Percentiles rank a stretch among this genome's conserved stretches.
These are phyloP conservation scores for Dothidotthia symphoricarpi DNA, from an alignment of 2,329 filamentous ascomycete genomes.

Conservation along the genomic window DNA sequence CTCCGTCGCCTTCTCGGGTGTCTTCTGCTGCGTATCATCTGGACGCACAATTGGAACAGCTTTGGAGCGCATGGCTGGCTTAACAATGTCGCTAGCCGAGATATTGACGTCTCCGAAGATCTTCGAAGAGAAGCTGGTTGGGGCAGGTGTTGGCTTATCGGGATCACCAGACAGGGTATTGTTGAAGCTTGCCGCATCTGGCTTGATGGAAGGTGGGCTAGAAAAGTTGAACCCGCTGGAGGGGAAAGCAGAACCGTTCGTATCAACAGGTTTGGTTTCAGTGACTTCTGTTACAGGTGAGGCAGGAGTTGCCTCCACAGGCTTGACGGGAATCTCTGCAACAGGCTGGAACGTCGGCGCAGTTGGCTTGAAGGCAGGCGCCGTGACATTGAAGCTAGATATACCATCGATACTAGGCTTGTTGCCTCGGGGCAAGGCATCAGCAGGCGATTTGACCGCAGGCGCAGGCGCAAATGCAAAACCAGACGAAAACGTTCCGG, in stretches of 20 bases:
- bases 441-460: conserved; percentile 44
- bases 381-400: conserved; percentile 63
- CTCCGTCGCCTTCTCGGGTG: conserved; percentile 48
- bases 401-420: conserved; percentile 32
- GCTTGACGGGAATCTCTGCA: conserved; percentile 34
- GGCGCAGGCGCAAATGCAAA: conserved; percentile 49
- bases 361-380: conserved; percentile 72
- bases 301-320: conserved; percentile 2
- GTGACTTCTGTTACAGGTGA: conserved; percentile 12
- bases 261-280: conserved; percentile 13
- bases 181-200: conserved; percentile 73
- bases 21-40: conserved; percentile 40
- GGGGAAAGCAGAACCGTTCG: conserved; percentile 14
- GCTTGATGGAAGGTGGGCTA: conserved; percentile 39
- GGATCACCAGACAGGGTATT: conserved; percentile 21
- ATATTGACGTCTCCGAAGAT: conserved; percentile 50
- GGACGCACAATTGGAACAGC: conserved; percentile 78
- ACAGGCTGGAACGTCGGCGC: conserved; percentile 49
- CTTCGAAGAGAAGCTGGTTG: conserved; percentile 34
- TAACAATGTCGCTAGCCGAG: conserved; percentile 60
- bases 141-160: conserved; percentile 20
- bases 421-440: conserved; percentile 51
- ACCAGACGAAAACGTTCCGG: conserved; percentile 45
- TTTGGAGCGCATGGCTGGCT: conserved; percentile 71
- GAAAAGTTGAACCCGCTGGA: conserved; percentile 26